A percentile compares a stretch with the other conserved stretches of the same genome.
Conservation (phyloP, 192 early-diverging fungal species). For the Anaeromyces robustus region DNA sequence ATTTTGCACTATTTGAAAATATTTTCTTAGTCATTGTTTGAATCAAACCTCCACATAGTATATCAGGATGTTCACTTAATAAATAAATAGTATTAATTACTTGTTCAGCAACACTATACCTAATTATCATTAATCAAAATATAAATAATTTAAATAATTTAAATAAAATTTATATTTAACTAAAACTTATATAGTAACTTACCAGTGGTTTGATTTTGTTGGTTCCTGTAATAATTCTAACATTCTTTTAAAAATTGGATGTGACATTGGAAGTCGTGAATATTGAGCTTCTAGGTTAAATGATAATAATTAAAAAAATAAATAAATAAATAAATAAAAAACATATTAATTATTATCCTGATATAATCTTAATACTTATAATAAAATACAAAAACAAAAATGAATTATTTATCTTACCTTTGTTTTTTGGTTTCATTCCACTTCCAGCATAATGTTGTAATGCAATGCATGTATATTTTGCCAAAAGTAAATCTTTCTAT, state of each 20-base stretch:
- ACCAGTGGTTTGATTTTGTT: slow-evolving; percentile 12
- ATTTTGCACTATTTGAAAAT: slow-evolving; percentile 21
- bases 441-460: slow-evolving; percentile 61
- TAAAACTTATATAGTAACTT: not conserved
- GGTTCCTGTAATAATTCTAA: slow-evolving; percentile 11
- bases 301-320: too few relatives aligned
- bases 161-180: slow-evolving; percentile 1
- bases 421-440: slow-evolving; percentile 31
- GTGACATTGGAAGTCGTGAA: slow-evolving; percentile 27
- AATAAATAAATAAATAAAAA: too few relatives aligned
- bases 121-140: slow-evolving; percentile 19
- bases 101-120: slow-evolving; percentile 88
- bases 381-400: too few relatives aligned
- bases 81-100: slow-evolving; percentile 84
- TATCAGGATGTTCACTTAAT: slow-evolving; percentile 80
- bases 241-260: slow-evolving; percentile 31
- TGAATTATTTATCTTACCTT: slow-evolving; percentile 20
- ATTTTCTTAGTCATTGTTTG: slow-evolving; percentile 44
- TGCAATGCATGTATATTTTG: slow-evolving; percentile 83
- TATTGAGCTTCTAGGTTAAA: slow-evolving; percentile 1
- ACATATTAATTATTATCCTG: too few relatives aligned
- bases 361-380: too few relatives aligned
- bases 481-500: slow-evolving; percentile 62
- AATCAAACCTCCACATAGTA: slow-evolving; percentile 61
- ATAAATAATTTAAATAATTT: not conserved